Percentiles rank a stretch among this genome's conserved stretches.
phyloP scores from a whole-genome alignment of 495 filamentous ascomycete genomes.

The Hypomontagnella submonticulosa region DNA sequence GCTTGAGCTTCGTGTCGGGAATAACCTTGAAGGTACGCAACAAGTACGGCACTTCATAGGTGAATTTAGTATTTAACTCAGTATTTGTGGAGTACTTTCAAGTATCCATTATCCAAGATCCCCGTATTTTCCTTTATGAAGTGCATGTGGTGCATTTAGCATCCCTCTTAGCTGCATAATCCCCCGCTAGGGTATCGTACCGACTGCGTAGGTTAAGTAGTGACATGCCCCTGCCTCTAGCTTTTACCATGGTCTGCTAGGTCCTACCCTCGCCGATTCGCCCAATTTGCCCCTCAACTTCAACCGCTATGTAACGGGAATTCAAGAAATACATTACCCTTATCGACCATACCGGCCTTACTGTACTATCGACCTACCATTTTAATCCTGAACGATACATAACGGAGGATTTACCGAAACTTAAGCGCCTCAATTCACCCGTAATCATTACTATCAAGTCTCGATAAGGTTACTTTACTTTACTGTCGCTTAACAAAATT shows the following conservation, averaged over 20 bases:
- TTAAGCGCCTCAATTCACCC: constrained; percentile 31
- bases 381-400: constrained; percentile 31
- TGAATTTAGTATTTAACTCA: constrained; percentile 6
- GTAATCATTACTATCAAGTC: constrained; percentile 18
- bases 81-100: background rate
- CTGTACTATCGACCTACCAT: constrained; percentile 32
- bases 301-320: constrained; percentile 29
- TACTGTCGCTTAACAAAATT: constrained; percentile 27
- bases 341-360: constrained; percentile 17
- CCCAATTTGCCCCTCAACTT: constrained; percentile 30
- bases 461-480: constrained; percentile 19
- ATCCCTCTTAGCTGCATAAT: no score
- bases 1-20: no score
- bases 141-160: background rate
- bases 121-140: background rate
- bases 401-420: constrained; percentile 29
- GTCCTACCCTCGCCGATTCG: background rate
- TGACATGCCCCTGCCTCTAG: no score
- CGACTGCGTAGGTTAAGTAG: no score
- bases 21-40: constrained; percentile 8
- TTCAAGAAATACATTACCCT: constrained; percentile 10
- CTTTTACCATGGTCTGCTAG: no score
- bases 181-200: no score
- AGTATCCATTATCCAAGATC: background rate
- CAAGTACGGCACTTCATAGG: constrained; percentile 7